Conservation (phyloP, 2,329 filamentous ascomycete genomes). For the Trichocomaceae sp. region DNA sequence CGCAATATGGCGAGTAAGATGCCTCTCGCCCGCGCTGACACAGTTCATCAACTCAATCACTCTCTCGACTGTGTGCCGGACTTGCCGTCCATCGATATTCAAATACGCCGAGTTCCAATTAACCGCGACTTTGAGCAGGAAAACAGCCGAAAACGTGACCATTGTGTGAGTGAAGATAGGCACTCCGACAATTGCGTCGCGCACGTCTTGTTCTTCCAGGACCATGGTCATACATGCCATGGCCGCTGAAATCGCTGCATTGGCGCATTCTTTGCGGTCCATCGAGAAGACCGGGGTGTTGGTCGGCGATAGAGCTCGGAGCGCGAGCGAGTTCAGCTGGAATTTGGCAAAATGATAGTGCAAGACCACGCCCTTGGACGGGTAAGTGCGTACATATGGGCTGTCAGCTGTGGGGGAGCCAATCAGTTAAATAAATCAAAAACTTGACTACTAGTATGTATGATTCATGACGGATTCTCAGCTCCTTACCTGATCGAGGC, state of each 20-base stretch:
- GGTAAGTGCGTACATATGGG: constrained; percentile 43
- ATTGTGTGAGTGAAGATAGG: constrained; percentile 42
- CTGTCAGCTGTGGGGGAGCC: constrained; percentile 30
- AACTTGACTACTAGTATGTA: too few species aligned
- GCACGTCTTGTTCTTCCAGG: constrained; percentile 44
- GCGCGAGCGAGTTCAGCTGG: constrained; percentile 43
- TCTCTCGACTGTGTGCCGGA: constrained; percentile 33
- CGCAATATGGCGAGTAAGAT: constrained; percentile 38
- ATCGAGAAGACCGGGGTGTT: constrained; percentile 39
- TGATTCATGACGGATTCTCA: neutral
- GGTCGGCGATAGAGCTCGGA: constrained; percentile 37
- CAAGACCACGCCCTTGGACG: constrained; percentile 45
- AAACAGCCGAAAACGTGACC: constrained; percentile 42
- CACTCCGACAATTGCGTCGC: constrained; percentile 44
- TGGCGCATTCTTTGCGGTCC: constrained; percentile 40
- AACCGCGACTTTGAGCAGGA: constrained; percentile 40
- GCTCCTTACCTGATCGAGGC: constrained; percentile 37
- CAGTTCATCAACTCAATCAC: constrained; percentile 36
- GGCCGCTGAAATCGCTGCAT: constrained; percentile 43
- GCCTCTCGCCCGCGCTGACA: constrained; percentile 37
- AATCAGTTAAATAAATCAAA: constrained; percentile 5
- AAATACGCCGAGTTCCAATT: constrained; percentile 39
- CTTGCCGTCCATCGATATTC: constrained; percentile 34
- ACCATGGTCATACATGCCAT: constrained; percentile 44
- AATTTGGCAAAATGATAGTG: constrained; percentile 51